These are phyloP conservation scores for Escovopsis sp. DNA, from an alignment of 2,329 filamentous ascomycete genomes.

Conservation along the genomic window DNA sequence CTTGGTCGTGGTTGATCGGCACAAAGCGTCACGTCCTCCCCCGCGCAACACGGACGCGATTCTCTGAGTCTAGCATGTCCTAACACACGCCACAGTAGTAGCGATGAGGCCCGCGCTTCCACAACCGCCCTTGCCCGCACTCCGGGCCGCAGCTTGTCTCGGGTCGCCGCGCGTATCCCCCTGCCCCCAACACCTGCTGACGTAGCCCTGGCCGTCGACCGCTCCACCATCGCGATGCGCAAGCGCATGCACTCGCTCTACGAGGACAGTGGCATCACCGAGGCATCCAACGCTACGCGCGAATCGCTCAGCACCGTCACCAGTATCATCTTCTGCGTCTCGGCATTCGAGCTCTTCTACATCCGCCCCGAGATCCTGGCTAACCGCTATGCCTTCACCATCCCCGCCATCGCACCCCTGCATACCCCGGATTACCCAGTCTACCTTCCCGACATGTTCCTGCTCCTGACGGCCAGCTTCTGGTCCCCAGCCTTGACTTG, in stretches of 20 bases:
- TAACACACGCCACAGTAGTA: slow-evolving; percentile 9
- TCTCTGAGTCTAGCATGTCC: not conserved
- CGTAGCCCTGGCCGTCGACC: slow-evolving; percentile 63
- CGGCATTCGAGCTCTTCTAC: slow-evolving; percentile 54
- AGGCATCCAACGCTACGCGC: slow-evolving; percentile 50
- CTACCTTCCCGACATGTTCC: slow-evolving; percentile 66
- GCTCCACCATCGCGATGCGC: slow-evolving; percentile 50
- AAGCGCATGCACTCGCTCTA: slow-evolving; percentile 50
- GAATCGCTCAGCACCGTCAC: slow-evolving; percentile 57
- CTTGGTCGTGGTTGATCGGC: no score
- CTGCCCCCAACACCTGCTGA: slow-evolving; percentile 69
- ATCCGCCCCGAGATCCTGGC: slow-evolving; percentile 59
- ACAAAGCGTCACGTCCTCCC: no score
- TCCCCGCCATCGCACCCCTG: slow-evolving; percentile 46
- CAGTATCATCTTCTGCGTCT: slow-evolving; percentile 53
- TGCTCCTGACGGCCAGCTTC: slow-evolving; percentile 61
- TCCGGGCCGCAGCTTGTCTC: slow-evolving; percentile 36
- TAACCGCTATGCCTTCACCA: slow-evolving; percentile 56
- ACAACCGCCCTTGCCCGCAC: slow-evolving; percentile 34
- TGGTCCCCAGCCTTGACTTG: slow-evolving; percentile 74
- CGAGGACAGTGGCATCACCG: slow-evolving; percentile 50
- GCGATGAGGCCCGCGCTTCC: slow-evolving; percentile 18
- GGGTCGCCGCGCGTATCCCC: slow-evolving; percentile 46
- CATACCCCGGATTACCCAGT: slow-evolving; percentile 45
- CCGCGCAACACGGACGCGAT: no score